Conservation (phyloP, 768 basidiomycete genomes). For the Lentinula guzmanii region DNA sequence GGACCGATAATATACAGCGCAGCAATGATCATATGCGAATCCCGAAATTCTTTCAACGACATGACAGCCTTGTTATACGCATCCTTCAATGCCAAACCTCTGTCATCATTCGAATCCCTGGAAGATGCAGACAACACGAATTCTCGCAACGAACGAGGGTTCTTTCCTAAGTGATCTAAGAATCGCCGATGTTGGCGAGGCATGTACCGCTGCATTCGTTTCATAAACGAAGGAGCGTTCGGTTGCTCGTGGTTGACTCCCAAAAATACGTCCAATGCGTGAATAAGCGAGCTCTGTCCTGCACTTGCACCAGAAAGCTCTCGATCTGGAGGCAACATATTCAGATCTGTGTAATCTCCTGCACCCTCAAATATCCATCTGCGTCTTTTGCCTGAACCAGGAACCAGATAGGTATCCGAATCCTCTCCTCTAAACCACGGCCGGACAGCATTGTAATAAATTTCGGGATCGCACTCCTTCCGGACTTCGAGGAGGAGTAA, state of each 20-base stretch:
- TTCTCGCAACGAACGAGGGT: constrained; percentile 54
- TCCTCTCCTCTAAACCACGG: constrained; percentile 81
- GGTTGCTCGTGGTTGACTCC: constrained; percentile 47
- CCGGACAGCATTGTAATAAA: constrained; percentile 66
- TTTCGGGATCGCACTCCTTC: constrained; percentile 63
- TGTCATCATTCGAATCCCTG: constrained; percentile 6
- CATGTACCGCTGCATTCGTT: constrained; percentile 80
- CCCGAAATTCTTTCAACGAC: constrained; percentile 67
- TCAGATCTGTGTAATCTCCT: constrained; percentile 30
- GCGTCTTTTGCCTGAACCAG: constrained; percentile 16
- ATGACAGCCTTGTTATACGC: constrained; percentile 63
- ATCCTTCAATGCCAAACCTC: constrained; percentile 27
- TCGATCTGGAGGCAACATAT: constrained; percentile 30
- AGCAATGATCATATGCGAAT: constrained; percentile 73
- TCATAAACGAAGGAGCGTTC: constrained; percentile 36
- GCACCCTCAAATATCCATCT: constrained; percentile 60
- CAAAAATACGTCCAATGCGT: constrained; percentile 67
- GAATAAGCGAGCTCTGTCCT: constrained; percentile 76
- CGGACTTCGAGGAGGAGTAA: constrained; percentile 57
- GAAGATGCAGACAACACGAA: constrained; percentile 31
- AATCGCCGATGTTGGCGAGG: constrained; percentile 77
- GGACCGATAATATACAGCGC: constrained; percentile 73
- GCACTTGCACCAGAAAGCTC: constrained; percentile 77
- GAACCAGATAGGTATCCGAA: constrained; percentile 25
- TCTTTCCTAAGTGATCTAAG: constrained; percentile 55